A percentile compares a stretch with the other conserved stretches of the same genome.
phyloP scores from a whole-genome alignment of 352 stramenopile genomes.

The Pythium sukuiense region DNA sequence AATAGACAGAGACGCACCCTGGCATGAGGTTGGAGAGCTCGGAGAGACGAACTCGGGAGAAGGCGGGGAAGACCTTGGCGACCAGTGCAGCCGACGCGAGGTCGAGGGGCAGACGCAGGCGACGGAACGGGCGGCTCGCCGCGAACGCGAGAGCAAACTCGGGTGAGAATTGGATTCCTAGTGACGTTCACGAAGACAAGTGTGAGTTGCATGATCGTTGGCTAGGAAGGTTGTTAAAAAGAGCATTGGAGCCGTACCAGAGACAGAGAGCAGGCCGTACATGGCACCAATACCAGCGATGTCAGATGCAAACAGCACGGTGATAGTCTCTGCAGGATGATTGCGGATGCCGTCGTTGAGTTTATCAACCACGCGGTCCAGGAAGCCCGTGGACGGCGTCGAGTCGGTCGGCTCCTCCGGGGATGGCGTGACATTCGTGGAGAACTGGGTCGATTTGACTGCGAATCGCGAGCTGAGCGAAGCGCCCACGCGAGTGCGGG shows the following conservation, averaged over 20 bases:
- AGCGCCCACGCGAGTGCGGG: background rate
- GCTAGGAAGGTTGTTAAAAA: background rate
- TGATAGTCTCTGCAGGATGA: conserved; percentile 72
- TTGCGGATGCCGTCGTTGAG: conserved; percentile 80
- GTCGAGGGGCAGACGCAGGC: conserved; percentile 77
- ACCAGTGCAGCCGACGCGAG: conserved; percentile 66
- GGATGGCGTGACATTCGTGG: conserved; percentile 13
- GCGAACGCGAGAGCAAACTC: conserved; percentile 87
- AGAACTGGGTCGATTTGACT: conserved; percentile 14
- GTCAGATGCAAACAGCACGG: conserved; percentile 77
- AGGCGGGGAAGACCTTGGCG: conserved; percentile 65
- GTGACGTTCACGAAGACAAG: background rate
- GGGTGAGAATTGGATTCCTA: conserved; percentile 54
- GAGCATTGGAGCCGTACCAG: conserved; percentile 29
- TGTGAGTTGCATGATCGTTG: background rate
- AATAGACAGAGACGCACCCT: conserved; percentile 32
- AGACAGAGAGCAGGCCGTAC: conserved; percentile 69
- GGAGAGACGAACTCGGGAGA: conserved; percentile 71
- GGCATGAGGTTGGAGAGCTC: conserved; percentile 61
- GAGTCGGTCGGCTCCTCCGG: background rate
- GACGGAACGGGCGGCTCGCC: conserved; percentile 78
- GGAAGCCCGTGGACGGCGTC: conserved; percentile 27
- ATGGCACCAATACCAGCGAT: conserved; percentile 79
- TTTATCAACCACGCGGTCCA: conserved; percentile 69
- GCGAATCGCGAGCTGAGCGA: background rate